These are phyloP conservation scores for Quercus tomentella DNA, from an alignment of 331 rosid genomes.

Conservation along the genomic window DNA sequence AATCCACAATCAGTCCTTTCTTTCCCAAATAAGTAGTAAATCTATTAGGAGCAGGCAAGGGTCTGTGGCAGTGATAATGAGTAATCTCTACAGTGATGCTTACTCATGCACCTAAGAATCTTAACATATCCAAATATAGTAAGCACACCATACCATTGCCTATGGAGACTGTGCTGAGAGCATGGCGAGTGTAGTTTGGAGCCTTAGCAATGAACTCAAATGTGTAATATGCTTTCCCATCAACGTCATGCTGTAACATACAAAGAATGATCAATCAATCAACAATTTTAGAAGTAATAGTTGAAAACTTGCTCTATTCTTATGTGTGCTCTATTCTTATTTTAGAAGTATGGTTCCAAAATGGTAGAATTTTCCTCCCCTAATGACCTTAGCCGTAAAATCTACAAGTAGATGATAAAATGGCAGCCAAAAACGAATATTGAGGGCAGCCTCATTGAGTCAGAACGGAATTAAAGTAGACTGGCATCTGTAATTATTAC, in stretches of 20 bases:
- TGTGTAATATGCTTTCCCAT: conserved; percentile 79
- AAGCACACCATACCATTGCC: conserved; percentile 64
- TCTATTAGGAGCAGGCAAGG: neutral
- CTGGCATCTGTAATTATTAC: too few relatives aligned
- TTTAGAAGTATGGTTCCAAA: too few relatives aligned
- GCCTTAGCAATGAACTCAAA: conserved; percentile 89
- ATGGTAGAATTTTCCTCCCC: neutral
- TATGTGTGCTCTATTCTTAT: neutral
- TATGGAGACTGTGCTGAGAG: conserved; percentile 73
- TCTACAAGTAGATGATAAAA: neutral
- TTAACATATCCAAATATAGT: neutral
- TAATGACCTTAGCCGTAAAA: neutral
- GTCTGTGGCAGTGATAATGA: neutral
- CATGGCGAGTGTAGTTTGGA: conserved; percentile 93
- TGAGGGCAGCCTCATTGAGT: too few relatives aligned
- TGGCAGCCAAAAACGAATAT: neutral
- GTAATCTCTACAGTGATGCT: too few relatives aligned
- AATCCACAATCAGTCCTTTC: neutral
- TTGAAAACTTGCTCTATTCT: neutral
- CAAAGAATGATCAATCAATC: conserved; percentile 13
- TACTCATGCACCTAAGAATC: neutral
- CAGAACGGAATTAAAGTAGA: too few relatives aligned
- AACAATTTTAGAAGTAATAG: neutral
- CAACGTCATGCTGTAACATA: conserved; percentile 59
- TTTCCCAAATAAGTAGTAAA: neutral